Evolutionary conservation across 768 basidiomycete species (phyloP).

Genomic region (Exsudoporus frostii): DNA sequence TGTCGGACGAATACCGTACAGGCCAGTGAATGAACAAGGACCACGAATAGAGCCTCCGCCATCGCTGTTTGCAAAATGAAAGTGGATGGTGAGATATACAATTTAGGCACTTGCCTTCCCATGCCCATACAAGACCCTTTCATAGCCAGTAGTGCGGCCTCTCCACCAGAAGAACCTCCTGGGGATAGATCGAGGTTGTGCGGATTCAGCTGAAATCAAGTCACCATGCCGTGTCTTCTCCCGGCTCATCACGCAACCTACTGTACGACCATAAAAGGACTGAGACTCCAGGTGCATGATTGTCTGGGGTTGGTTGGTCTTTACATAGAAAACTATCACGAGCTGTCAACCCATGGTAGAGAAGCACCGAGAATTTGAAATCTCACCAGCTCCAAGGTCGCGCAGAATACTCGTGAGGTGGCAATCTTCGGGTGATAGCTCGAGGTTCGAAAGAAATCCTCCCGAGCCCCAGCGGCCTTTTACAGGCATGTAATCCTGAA

Average conservation of each 20-base stretch:
- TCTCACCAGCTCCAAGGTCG: conserved; percentile 41
- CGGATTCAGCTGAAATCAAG: conserved; percentile 39
- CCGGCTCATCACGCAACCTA: background rate
- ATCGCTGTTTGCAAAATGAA: conserved; percentile 18
- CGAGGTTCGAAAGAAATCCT: conserved; percentile 32
- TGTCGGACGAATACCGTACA: conserved; percentile 42
- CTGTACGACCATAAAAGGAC: conserved; percentile 34
- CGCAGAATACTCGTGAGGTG: conserved; percentile 35
- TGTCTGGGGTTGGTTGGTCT: conserved; percentile 43
- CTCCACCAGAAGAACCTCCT: conserved; percentile 56
- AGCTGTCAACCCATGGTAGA: conserved; percentile 5
- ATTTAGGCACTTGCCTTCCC: conserved; percentile 33
- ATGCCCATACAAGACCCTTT: conserved; percentile 45
- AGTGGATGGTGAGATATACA: background rate
- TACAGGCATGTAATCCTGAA: conserved; percentile 39
- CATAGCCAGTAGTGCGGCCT: conserved; percentile 45
- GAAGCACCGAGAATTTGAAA: background rate
- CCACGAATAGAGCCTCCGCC: conserved; percentile 39
- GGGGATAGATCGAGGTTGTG: conserved; percentile 40
- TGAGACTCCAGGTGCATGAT: conserved; percentile 39
- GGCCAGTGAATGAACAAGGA: conserved; percentile 35
- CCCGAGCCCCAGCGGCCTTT: conserved; percentile 38
- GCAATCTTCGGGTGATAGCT: conserved; percentile 25
- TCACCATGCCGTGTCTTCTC: background rate
- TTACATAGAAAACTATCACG: conserved; percentile 39